Conservation (phyloP, 2,329 filamentous ascomycete species). For the Botryotinia convoluta region DNA sequence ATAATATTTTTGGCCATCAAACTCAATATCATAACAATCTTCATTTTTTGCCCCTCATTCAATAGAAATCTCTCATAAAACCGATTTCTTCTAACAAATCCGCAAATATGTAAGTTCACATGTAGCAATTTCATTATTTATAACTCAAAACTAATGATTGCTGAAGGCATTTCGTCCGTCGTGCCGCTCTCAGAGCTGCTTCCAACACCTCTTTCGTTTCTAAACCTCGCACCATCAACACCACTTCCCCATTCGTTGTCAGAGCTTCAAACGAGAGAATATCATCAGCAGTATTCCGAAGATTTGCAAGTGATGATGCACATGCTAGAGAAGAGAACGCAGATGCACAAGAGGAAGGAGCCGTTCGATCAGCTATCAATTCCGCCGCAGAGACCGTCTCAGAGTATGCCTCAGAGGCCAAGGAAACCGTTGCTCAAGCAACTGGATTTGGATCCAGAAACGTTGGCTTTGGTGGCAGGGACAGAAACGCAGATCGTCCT, state of each 20-base stretch:
- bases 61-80: slow-evolving; percentile 3
- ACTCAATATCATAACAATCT: not conserved
- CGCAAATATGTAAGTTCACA: slow-evolving; percentile 1
- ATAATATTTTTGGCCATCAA: slow-evolving; percentile 4
- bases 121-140: not conserved
- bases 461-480: not conserved
- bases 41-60: not conserved
- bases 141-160: slow-evolving; percentile 19
- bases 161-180: slow-evolving; percentile 46
- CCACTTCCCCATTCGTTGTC: slow-evolving; percentile 39
- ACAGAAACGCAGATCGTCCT: not conserved
- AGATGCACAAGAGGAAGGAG: slow-evolving; percentile 31
- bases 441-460: slow-evolving; percentile 17
- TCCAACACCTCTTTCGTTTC: slow-evolving; percentile 43
- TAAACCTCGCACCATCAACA: slow-evolving; percentile 43
- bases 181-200: slow-evolving; percentile 54
- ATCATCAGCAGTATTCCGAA: slow-evolving; percentile 42
- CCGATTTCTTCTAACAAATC: not conserved
- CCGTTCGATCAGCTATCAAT: slow-evolving; percentile 30
- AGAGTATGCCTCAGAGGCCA: slow-evolving; percentile 18
- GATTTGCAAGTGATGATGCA: slow-evolving; percentile 48
- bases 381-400: slow-evolving; percentile 26
- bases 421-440: slow-evolving; percentile 19
- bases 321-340: slow-evolving; percentile 27
- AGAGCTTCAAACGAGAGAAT: slow-evolving; percentile 38